Evolutionary conservation across 2,329 filamentous ascomycete species (phyloP).

Genomic region (Cladosporium sp.): DNA sequence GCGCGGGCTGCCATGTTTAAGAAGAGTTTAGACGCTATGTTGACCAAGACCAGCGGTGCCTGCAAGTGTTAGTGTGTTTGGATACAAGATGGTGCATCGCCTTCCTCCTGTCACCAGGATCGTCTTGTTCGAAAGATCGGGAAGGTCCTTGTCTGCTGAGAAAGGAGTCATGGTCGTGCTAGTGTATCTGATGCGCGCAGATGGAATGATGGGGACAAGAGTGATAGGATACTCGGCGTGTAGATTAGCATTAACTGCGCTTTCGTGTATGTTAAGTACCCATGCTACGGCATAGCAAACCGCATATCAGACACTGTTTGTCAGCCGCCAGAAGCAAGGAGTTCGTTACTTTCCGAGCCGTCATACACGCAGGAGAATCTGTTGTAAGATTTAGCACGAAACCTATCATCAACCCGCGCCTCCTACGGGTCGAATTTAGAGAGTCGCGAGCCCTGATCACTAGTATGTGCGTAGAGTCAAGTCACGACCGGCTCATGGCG

Average conservation of each 20-base stretch:
- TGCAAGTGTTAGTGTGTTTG: neutral
- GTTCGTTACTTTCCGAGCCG: neutral
- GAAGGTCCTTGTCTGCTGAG: constrained; percentile 29
- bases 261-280: neutral
- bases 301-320: neutral
- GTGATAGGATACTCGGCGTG: neutral
- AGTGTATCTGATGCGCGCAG: neutral
- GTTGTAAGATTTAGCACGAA: no score
- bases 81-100: neutral
- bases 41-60: constrained; percentile 26
- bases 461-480: neutral
- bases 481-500: neutral
- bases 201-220: neutral
- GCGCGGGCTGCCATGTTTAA: constrained; percentile 51
- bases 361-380: neutral
- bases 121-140: constrained; percentile 34
- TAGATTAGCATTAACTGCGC: neutral
- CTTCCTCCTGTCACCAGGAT: constrained; percentile 21
- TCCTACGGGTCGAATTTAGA: neutral
- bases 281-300: neutral
- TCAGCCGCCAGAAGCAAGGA: neutral
- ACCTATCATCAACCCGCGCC: neutral
- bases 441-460: neutral
- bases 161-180: neutral
- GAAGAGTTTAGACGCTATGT: constrained; percentile 48